These are phyloP conservation scores for Globisporangium cylindrosporum DNA, from an alignment of 352 stramenopile genomes.

Conservation along the genomic window DNA sequence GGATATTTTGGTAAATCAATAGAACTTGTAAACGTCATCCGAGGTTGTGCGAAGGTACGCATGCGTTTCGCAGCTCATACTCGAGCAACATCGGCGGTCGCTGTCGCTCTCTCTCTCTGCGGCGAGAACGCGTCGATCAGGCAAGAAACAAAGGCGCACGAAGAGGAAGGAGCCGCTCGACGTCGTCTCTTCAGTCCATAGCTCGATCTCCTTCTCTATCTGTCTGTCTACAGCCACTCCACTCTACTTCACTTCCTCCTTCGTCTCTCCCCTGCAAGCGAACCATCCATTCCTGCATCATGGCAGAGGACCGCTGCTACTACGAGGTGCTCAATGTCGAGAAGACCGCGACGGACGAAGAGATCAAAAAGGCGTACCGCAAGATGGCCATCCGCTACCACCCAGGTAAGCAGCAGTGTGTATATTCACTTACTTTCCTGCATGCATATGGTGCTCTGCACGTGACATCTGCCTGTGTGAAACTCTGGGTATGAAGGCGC, in stretches of 20 bases:
- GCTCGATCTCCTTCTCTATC: background rate
- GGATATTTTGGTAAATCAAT: no score
- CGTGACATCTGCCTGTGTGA: background rate
- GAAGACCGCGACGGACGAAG: slow-evolving; percentile 68
- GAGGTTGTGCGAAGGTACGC: background rate
- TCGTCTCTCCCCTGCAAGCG: background rate
- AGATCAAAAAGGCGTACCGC: slow-evolving; percentile 84
- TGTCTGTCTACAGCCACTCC: background rate
- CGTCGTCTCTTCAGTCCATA: background rate
- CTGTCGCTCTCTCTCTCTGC: background rate
- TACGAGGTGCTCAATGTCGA: slow-evolving; percentile 69
- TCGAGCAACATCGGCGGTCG: background rate
- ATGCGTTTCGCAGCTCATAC: background rate
- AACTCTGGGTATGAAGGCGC: background rate
- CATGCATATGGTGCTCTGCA: background rate
- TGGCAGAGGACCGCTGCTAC: slow-evolving; percentile 60
- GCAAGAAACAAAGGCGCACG: background rate
- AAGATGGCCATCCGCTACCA: slow-evolving; percentile 88
- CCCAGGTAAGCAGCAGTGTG: slow-evolving; percentile 54
- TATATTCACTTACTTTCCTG: background rate
- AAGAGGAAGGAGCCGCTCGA: background rate
- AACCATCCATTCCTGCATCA: background rate
- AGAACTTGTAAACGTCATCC: no score
- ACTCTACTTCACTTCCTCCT: background rate
- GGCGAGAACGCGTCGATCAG: slow-evolving; percentile 1